Evolutionary conservation across 2,329 filamentous ascomycete genomes (phyloP).

Genomic region (Ascochyta koolunga): DNA sequence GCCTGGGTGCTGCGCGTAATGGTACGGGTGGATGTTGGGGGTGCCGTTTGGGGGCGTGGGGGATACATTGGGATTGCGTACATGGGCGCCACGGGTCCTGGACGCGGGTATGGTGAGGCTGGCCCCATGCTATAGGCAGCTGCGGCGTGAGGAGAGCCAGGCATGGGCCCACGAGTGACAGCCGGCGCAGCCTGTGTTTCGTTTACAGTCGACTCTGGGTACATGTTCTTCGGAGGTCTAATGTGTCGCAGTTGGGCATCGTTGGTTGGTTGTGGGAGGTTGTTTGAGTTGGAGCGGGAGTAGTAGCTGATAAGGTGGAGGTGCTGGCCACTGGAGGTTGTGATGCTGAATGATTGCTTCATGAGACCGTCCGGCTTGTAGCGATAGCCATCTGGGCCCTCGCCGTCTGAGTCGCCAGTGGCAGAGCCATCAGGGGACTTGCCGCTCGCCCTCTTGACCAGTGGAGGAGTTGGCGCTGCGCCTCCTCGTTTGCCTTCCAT

Average conservation of each 20-base stretch:
- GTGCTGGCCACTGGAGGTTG: slow-evolving; percentile 86
- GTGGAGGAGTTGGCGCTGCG: slow-evolving; percentile 58
- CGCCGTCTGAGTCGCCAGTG: slow-evolving; percentile 82
- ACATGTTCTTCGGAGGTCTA: slow-evolving; percentile 89
- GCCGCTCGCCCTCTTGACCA: slow-evolving; percentile 53
- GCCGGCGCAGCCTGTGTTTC: slow-evolving; percentile 81
- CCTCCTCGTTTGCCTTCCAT: slow-evolving; percentile 98
- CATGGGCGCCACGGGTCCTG: slow-evolving; percentile 49
- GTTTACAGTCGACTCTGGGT: slow-evolving; percentile 92
- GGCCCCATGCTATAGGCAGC: slow-evolving; percentile 61
- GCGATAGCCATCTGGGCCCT: slow-evolving; percentile 55
- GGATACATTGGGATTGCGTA: slow-evolving; percentile 50
- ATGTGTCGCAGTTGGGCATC: slow-evolving; percentile 83
- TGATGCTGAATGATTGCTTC: slow-evolving; percentile 99
- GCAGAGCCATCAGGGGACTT: slow-evolving; percentile 85
- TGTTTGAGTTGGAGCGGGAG: slow-evolving; percentile 76
- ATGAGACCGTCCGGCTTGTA: slow-evolving; percentile 90
- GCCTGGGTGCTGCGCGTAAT: slow-evolving; percentile 41
- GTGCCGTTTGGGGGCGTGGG: slow-evolving; percentile 51
- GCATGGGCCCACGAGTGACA: slow-evolving; percentile 76
- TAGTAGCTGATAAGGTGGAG: slow-evolving; percentile 98
- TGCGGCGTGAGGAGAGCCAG: slow-evolving; percentile 61
- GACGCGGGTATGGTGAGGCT: slow-evolving; percentile 55
- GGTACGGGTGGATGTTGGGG: slow-evolving; percentile 50
- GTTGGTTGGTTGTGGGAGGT: slow-evolving; percentile 79